phyloP scores from a whole-genome alignment of 148 eudicot genomes.

The Heliosperma pusillum region DNA sequence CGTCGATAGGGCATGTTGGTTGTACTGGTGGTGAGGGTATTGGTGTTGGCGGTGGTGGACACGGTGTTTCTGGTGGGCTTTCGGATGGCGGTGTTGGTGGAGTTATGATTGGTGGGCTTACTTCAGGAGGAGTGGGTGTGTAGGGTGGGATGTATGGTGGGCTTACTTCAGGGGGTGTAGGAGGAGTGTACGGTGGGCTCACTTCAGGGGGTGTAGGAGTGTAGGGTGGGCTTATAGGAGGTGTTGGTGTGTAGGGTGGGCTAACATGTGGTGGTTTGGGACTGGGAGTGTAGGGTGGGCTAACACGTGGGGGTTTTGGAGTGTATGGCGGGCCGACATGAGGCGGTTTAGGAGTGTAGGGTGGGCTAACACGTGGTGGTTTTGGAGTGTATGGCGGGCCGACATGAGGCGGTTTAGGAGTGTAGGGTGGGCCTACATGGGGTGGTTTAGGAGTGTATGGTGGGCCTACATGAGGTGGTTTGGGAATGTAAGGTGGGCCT shows the following conservation, averaged over 20 bases:
- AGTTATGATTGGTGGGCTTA: slow-evolving; percentile 20
- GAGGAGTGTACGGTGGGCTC: slow-evolving; percentile 30
- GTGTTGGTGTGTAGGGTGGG: slow-evolving; percentile 31
- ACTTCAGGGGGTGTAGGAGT: slow-evolving; percentile 27
- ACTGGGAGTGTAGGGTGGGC: slow-evolving; percentile 16
- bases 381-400: slow-evolving; percentile 15
- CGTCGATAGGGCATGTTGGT: slow-evolving; percentile 61
- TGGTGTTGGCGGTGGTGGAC: slow-evolving; percentile 27
- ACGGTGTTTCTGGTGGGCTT: slow-evolving; percentile 20
- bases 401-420: slow-evolving; percentile 15
- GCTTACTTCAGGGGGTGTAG: slow-evolving; percentile 18
- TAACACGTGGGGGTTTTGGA: neutral
- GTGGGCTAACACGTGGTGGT: slow-evolving; percentile 5
- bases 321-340: neutral
- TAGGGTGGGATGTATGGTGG: slow-evolving; percentile 23
- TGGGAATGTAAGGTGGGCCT: slow-evolving; percentile 12
- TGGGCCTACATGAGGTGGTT: slow-evolving; percentile 15
- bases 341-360: slow-evolving; percentile 19
- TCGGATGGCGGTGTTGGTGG: slow-evolving; percentile 34
- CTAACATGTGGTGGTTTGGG: slow-evolving; percentile 19
- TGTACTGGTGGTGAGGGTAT: slow-evolving; percentile 1
- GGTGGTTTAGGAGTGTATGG: slow-evolving; percentile 8
- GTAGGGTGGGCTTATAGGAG: slow-evolving; percentile 29
- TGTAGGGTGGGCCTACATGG: neutral
- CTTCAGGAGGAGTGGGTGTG: neutral